Evolutionary conservation across 257 asterid species (phyloP).

Genomic region (Eucommia ulmoides): DNA sequence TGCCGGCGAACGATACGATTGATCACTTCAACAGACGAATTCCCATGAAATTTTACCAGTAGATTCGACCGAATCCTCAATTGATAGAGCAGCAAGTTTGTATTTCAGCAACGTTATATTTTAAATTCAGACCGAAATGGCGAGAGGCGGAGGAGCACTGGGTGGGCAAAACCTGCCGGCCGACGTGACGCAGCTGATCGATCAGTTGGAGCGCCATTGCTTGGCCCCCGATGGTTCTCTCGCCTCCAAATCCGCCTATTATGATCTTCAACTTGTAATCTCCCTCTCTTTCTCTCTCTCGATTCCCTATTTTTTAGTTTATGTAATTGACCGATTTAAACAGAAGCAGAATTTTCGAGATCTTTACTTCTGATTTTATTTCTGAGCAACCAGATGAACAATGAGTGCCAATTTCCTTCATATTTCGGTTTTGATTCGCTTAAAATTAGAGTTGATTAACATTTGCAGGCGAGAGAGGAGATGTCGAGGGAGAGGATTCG

Average conservation of each 20-base stretch:
- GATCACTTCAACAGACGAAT: no score
- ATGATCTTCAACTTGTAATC: slow-evolving; percentile 67
- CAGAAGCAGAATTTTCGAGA: background rate
- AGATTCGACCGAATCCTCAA: no score
- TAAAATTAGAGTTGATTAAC: background rate
- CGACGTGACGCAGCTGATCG: slow-evolving; percentile 62
- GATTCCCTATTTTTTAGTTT: background rate
- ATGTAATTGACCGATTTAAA: background rate
- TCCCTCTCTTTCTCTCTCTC: slow-evolving; percentile 8
- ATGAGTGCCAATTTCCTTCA: background rate
- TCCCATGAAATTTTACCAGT: no score
- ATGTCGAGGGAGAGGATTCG: slow-evolving; percentile 97
- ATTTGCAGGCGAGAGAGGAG: slow-evolving; percentile 87
- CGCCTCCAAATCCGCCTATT: slow-evolving; percentile 74
- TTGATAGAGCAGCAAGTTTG: background rate
- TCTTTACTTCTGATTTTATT: background rate
- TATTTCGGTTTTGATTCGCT: background rate
- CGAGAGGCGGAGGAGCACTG: slow-evolving; percentile 8
- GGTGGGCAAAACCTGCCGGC: slow-evolving; percentile 59
- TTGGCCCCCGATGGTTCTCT: slow-evolving; percentile 96
- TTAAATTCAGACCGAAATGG: slow-evolving; percentile 10
- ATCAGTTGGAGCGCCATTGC: slow-evolving; percentile 92
- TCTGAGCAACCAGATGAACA: background rate
- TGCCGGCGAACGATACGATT: no score
- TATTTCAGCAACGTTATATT: background rate